Base-by-base conservation (phyloP, 177 flowering plant genomes). In the Vitis hybrid region DNA sequence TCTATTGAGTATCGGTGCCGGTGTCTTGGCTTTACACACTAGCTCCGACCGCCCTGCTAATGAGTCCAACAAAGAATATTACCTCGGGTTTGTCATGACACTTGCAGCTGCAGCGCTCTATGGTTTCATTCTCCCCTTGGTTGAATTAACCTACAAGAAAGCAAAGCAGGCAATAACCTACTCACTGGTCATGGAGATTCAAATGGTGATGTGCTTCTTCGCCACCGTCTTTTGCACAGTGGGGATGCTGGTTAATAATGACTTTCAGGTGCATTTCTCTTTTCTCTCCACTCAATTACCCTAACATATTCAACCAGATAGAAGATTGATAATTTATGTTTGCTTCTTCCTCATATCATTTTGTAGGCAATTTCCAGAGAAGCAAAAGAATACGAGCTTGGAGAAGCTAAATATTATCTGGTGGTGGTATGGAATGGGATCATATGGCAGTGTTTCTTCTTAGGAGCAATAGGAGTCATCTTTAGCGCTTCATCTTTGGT, bases 231-330 rank as follows among this genome's bases (percentile, higher is more conserved):
- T 90, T 18, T 83, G 93, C 74, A 82, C 86, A 0, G 68, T 87
- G 0, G 95, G 91, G 21, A 92, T 92, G 95, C 48, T 87, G 11
- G 69, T 83, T 62, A 85, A 88, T 77, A 75, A 86, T 3, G 92
- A 88, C 68, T 86, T 87, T 70, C 56, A 84, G 89, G 93, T 88
- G 8, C 21, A 1, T 17, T 2, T 51, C 12, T 52, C 17, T 11
- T 62, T 26, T 18, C n/a, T 60, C 39, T 60, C 15, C 30, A 15
- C 13, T 30, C 14, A 14, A 6, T 26, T 12, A 52, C 8, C 21
- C 2, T 3, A 51, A 21, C 13, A 65, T 65, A 21, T 26, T 26
- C 4, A 26, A 26, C 30, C 30, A 2, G 30, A 26, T 26, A 26
- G 30, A 26, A 26, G 30, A 26, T 26, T 26, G 30, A 26, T 26